These are phyloP conservation scores for Aureobasidium subglaciale DNA, from an alignment of 2,329 filamentous ascomycete genomes.

Conservation along the genomic window DNA sequence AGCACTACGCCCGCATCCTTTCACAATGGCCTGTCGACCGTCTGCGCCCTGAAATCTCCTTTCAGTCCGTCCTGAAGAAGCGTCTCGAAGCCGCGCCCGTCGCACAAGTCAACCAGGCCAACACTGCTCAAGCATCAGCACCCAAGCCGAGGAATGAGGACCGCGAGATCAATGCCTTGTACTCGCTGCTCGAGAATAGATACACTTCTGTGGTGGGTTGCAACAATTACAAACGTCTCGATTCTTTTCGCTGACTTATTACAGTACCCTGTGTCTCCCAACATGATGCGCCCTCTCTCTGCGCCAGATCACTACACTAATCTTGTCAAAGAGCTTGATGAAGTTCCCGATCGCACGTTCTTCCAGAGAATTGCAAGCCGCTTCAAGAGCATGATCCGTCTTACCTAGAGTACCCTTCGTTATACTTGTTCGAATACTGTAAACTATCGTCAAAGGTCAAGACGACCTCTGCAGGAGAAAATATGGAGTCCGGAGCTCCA, in stretches of 20 bases:
- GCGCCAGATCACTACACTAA: slow-evolving; percentile 47
- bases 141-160: slow-evolving; percentile 28
- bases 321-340: slow-evolving; percentile 46
- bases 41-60: slow-evolving; percentile 42
- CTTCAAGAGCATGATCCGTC: slow-evolving; percentile 42
- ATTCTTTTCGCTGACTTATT: neutral
- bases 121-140: slow-evolving; percentile 10
- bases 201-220: slow-evolving; percentile 40
- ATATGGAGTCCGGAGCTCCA: neutral
- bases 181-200: slow-evolving; percentile 52
- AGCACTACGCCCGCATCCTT: slow-evolving; percentile 45
- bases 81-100: slow-evolving; percentile 31
- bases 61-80: slow-evolving; percentile 37
- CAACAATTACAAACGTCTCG: neutral
- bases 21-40: slow-evolving; percentile 44
- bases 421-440: neutral
- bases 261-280: slow-evolving; percentile 42
- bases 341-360: slow-evolving; percentile 45
- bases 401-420: slow-evolving; percentile 27
- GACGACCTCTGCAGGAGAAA: neutral
- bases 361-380: slow-evolving; percentile 39
- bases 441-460: neutral
- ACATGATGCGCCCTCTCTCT: slow-evolving; percentile 43
- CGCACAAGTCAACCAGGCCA: slow-evolving; percentile 15
- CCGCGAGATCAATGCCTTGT: slow-evolving; percentile 50